Evolutionary conservation across 768 basidiomycete species (phyloP).

Genomic region (Lactifluus volemus): DNA sequence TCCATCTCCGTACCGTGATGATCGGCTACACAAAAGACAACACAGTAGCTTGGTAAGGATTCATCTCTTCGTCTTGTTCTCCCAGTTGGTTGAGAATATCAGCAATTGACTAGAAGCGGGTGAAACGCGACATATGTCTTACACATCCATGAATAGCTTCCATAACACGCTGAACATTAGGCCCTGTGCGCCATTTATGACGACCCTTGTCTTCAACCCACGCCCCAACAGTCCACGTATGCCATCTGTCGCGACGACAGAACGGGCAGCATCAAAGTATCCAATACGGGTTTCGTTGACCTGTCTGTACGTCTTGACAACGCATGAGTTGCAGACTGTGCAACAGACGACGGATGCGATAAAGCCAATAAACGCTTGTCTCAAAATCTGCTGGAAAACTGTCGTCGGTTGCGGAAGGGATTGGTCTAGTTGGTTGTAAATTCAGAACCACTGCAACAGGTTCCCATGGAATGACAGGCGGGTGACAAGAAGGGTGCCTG

Average conservation of each 20-base stretch:
- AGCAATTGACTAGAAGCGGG: background rate
- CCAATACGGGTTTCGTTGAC: conserved; percentile 75
- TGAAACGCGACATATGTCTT: conserved; percentile 23
- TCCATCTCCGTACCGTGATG: background rate
- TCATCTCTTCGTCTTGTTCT: background rate
- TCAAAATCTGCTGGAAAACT: conserved; percentile 48
- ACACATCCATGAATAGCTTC: conserved; percentile 88
- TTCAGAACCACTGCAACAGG: conserved; percentile 60
- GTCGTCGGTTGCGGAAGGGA: conserved; percentile 50
- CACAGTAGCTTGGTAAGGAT: conserved; percentile 24
- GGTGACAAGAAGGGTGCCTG: conserved; percentile 26
- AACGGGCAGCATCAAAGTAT: conserved; percentile 69
- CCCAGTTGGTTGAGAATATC: conserved; percentile 2
- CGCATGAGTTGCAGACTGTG: conserved; percentile 79
- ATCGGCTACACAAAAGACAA: conserved; percentile 25
- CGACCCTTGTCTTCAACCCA: conserved; percentile 79
- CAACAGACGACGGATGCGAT: conserved; percentile 79
- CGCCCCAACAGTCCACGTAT: conserved; percentile 75
- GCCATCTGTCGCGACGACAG: conserved; percentile 71
- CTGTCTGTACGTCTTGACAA: conserved; percentile 94
- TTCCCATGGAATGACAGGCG: background rate
- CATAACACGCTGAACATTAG: conserved; percentile 88
- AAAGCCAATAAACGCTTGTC: conserved; percentile 91
- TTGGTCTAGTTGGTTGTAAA: conserved; percentile 72
- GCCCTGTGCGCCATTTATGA: conserved; percentile 89